Evolutionary conservation across 164 flowering plant genomes (phyloP).

Genomic region (Vitis labrusca): DNA sequence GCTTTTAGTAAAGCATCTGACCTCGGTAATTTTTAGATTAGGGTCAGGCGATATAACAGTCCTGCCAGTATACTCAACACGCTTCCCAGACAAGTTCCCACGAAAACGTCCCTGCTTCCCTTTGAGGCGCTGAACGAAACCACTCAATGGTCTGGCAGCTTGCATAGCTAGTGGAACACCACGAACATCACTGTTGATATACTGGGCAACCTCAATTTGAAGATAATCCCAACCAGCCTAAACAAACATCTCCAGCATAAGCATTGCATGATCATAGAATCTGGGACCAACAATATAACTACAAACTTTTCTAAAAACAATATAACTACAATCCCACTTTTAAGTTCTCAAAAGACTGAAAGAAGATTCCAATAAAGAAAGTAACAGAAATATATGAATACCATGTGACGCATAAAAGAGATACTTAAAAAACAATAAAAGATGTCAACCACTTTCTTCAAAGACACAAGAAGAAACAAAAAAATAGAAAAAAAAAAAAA

Average conservation of each 20-base stretch:
- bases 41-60: conserved; percentile 99
- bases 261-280: not conserved
- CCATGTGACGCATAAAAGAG: too few relatives aligned
- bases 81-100: conserved; percentile 89
- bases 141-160: conserved; percentile 48
- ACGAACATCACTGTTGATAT: conserved; percentile 82
- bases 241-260: conserved; percentile 14
- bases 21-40: conserved; percentile 96
- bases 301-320: not conserved
- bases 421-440: too few relatives aligned
- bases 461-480: too few relatives aligned
- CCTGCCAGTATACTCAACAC: conserved; percentile 94
- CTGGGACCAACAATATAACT: not conserved
- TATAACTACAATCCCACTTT: not conserved
- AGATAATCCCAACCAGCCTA: conserved; percentile 74
- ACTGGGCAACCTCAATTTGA: conserved; percentile 78
- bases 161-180: conserved; percentile 41
- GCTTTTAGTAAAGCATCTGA: conserved; percentile 16
- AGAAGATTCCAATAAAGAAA: not conserved
- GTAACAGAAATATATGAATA: too few relatives aligned
- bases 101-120: conserved; percentile 97
- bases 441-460: too few relatives aligned
- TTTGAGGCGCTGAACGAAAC: conserved; percentile 90
- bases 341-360: not conserved
- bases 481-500: too few relatives aligned